Evolutionary conservation across 345 rosid genomes (phyloP), one percentile per base, ranked within the genome.

Genomic region (Gossypium bickii): DNA sequence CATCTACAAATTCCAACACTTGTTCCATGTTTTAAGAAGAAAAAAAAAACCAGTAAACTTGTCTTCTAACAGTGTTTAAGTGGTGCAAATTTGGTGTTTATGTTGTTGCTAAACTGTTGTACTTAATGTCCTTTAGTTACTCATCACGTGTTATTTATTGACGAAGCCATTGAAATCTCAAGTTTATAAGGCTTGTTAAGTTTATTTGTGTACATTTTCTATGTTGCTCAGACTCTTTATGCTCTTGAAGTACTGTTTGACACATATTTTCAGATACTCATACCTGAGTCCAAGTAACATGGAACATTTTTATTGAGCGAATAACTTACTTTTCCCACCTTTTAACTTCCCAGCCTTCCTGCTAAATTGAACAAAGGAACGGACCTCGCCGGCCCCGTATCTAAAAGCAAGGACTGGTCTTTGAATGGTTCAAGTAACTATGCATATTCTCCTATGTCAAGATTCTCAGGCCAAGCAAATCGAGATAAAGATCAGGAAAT

Each of bases 271-370:
- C 41, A 4, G 41, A 34, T 34, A 34, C 41, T 56, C 59, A 9
- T 22, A 56, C 25, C 24, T 9, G 59, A 56, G 20, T 9, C 59
- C 25, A 22, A 56, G 59, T 56, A 56, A 56, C 24, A 56, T 56
- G 9, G 59, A 16, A 6, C 22, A 17, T 53, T 17, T 53, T 53
- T 51, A 3, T 51, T 15, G 17, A 51, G 55, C 47, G 7, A 47
- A n/a, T 20, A 11, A 47, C 67, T 81, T 62, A 65, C 61, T 59
- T 66, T 13, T 49, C 48, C 18, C 74, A 17, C 34, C 56, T 71
- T 60, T 62, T 56, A 61, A 67, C 71, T 79, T 65, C 58, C 62
- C 91, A 92, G 98, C 83, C 90, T 90, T 74, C 89, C 95, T 12
- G 83, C 83, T 67, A 85, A 84, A 78, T 59, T 87, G 72, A 79